phyloP scores from a whole-genome alignment of 371 early-diverging fungal genomes.

The Mortierella sp. region DNA sequence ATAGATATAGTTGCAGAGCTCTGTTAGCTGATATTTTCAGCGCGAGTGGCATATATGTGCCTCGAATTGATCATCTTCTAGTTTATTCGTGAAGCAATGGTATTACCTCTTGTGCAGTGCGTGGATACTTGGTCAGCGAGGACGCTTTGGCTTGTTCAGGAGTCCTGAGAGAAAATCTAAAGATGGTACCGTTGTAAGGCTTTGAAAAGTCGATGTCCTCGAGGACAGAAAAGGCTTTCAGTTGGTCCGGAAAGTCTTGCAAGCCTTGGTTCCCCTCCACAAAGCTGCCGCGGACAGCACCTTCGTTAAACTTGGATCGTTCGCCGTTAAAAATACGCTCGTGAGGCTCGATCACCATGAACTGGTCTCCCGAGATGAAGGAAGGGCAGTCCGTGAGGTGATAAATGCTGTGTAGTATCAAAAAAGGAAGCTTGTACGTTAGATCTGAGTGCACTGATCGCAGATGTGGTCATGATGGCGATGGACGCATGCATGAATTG shows the following conservation, averaged over 20 bases:
- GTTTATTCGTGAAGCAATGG: background rate
- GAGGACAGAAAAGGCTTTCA: slow-evolving; percentile 24
- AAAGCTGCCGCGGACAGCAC: slow-evolving; percentile 26
- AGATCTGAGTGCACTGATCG: too few relatives aligned
- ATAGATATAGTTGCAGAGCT: background rate
- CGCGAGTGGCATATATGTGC: background rate
- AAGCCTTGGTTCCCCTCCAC: background rate
- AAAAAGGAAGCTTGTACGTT: background rate
- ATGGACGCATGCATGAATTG: too few relatives aligned
- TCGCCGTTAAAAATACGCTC: slow-evolving; percentile 31
- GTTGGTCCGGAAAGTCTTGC: slow-evolving; percentile 25
- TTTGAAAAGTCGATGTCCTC: slow-evolving; percentile 39
- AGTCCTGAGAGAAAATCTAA: slow-evolving; percentile 44
- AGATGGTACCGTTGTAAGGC: slow-evolving; percentile 40
- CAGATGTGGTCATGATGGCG: background rate
- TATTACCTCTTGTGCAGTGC: slow-evolving; percentile 26
- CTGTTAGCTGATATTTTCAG: background rate
- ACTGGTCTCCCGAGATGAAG: slow-evolving; percentile 41
- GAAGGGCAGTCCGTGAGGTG: slow-evolving; percentile 59
- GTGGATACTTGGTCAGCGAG: slow-evolving; percentile 21
- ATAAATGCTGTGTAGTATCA: slow-evolving; percentile 28
- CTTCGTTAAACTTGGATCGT: background rate
- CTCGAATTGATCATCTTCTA: background rate
- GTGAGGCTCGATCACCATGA: slow-evolving; percentile 57
- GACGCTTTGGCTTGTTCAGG: slow-evolving; percentile 24